Evolutionary conservation across 352 stramenopile genomes (phyloP), one percentile per base, ranked within the genome.

Genomic region (Globisporangium splendens): DNA sequence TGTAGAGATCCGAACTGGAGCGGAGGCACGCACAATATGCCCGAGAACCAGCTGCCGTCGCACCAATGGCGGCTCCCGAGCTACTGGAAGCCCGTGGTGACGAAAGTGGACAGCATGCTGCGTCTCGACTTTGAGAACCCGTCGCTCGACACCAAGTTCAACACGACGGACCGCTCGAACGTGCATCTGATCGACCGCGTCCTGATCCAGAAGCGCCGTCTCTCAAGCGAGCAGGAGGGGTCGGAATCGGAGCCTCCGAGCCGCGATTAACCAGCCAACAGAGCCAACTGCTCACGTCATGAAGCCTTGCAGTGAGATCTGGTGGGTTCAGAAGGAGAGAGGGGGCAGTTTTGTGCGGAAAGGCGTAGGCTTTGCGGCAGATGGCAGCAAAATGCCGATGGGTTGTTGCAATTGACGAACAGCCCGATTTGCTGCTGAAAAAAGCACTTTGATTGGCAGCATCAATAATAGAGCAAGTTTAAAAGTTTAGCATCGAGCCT

Each of bases 61-160:
- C 78, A 89, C 69, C 65, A 84, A 56, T 93, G 83, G 83, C 75
- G 68, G 28, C 63, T 70, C 15, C 85, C 85, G 24, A 95, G 83
- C 68, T 93, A 89, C 60, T 93, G 83, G 85, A 86, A 91, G 58
- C 83, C 83, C 53, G 65, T 89, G 69, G 73, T 89, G 59, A 88
- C 78, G 55, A 89, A 83, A 62, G 79, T 93, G 56, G 82, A 87
- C 68, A 91, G 90, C 59, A 84, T 95, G 65, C 57, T 95, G 59
- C 83, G 85, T 20, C 58, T 93, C 49, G 85, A 95, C 58, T 92
- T 95, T 55, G 86, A 95, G 62, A 89, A 95, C 61, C 79, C 76
- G 18, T 79, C 75, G 44, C 67, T 93, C 15, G 83, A 93, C 54
- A 62, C 39, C 50, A 89, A 83, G 41, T 84, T 92, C 50, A 92